phyloP scores from a whole-genome alignment of 2,329 filamentous ascomycete species.

The Drechslera avenae region DNA sequence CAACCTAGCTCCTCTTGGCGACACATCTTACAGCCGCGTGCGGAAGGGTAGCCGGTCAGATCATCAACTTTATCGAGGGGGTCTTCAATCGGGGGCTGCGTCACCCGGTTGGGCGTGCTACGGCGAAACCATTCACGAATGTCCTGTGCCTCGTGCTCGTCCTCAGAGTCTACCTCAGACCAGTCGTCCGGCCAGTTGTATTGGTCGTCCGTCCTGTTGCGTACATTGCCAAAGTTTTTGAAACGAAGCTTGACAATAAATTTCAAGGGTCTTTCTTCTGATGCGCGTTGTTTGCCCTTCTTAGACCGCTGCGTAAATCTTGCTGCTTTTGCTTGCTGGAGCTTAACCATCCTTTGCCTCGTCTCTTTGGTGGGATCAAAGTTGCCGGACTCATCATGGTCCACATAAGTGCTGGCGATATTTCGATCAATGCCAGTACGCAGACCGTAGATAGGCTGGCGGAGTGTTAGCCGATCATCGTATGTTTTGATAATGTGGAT shows the following conservation, averaged over 20 bases:
- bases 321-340: slow-evolving; percentile 16
- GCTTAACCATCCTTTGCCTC: slow-evolving; percentile 3
- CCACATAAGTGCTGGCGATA: slow-evolving; percentile 36
- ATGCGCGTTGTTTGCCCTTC: slow-evolving; percentile 10
- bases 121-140: slow-evolving; percentile 9
- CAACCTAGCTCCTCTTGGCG: slow-evolving; percentile 26
- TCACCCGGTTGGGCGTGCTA: slow-evolving; percentile 14
- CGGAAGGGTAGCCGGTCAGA: slow-evolving; percentile 40
- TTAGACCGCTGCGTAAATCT: slow-evolving; percentile 11
- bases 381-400: slow-evolving; percentile 46
- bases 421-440: slow-evolving; percentile 33
- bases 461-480: slow-evolving; percentile 1
- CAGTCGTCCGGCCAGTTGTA: slow-evolving; percentile 38
- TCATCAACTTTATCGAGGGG: slow-evolving; percentile 30
- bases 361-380: slow-evolving; percentile 40
- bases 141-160: slow-evolving; percentile 15
- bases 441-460: slow-evolving; percentile 25
- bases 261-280: slow-evolving; percentile 17
- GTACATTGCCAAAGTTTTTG: slow-evolving; percentile 21
- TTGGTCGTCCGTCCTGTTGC: slow-evolving; percentile 30
- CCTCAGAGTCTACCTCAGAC: slow-evolving; percentile 27
- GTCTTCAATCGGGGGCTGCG: slow-evolving; percentile 30
- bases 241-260: slow-evolving; percentile 26
- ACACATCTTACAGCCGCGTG: slow-evolving; percentile 46
- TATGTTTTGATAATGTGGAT: too few relatives aligned